Base-by-base conservation (phyloP, 75 land plant species). In the Pinus tabuliformis region DNA sequence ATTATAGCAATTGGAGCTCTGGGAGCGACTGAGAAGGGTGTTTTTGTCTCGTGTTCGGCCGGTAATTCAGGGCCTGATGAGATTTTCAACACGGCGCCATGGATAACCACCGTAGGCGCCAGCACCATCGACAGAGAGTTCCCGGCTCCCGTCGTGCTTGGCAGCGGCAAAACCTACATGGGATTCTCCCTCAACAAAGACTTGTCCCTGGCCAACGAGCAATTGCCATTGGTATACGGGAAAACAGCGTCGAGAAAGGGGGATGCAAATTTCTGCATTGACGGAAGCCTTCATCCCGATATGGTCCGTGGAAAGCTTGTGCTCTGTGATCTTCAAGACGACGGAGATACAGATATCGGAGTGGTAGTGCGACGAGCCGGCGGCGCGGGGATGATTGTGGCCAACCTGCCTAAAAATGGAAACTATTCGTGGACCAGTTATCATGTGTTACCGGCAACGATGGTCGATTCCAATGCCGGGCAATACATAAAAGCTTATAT, bases 31-130 rank as follows among this genome's bases (percentile, higher is more conserved):
- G 30, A 30, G 30, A 65, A 61, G 5, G 86, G 89, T 17, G 70
- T 88, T n/a, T 39, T 82, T 57, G 86, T 88, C 58, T 64, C 82
- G 0, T 82, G 64, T 70, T 75, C 86, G 8, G 89, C 84, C 13
- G 89, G 89, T 0, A 88, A 88, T 57, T 17, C 56, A 0, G 89
- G 89, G 2, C 86, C 89, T 6, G 7, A 14, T 6, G 24, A 14
- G 1, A 52, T 59, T 15, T 57, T 79, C n/a, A 91, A 91, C 65
- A 45, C 66, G 6, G 79, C 86, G 21, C 91, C 30, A 30, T 30
- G 30, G 30, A 30, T 30, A 30, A 30, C 30, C 30, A 30, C 30
- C 30, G 30, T 30, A n/a, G n/a, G n/a, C n/a, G n/a, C 30, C 30
- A 30, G 30, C 30, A 30, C 30, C 30, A 30, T 30, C 30, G 30